Conservation (phyloP, 305 asterid genomes). For the Vinca major region DNA sequence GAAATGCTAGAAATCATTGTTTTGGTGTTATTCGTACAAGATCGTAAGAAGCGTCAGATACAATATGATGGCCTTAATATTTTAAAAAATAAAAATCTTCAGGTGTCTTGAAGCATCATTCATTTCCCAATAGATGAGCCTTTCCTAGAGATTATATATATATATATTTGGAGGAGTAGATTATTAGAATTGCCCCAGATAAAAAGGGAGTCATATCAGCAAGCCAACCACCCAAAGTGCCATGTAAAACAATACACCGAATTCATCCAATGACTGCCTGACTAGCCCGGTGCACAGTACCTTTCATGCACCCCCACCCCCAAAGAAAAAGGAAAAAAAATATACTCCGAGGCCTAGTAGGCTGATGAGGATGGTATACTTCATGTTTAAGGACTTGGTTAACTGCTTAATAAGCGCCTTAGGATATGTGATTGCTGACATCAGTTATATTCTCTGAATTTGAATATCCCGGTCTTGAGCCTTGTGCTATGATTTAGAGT, state of each 20-base stretch:
- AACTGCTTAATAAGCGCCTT: background rate
- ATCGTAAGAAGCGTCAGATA: background rate
- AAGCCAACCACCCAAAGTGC: background rate
- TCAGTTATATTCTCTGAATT: background rate
- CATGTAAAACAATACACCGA: background rate
- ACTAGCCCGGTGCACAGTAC: background rate
- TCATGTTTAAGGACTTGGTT: background rate
- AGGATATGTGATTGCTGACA: background rate
- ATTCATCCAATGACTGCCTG: background rate
- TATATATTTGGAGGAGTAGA: background rate
- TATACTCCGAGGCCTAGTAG: background rate
- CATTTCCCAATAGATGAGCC: background rate
- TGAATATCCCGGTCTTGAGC: too few species aligned
- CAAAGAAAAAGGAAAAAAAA: too few species aligned
- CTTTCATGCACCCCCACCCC: background rate
- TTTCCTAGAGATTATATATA: background rate
- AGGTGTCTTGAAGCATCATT: background rate
- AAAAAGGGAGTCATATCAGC: background rate
- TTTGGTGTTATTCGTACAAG: background rate
- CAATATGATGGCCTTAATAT: background rate
- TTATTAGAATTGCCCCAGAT: background rate
- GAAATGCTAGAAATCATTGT: background rate
- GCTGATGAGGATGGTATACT: background rate
- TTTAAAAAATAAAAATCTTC: background rate
- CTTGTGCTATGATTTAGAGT: background rate